Evolutionary conservation across 257 asterid species (phyloP).

Genomic region (Solanum ossicruentum): DNA sequence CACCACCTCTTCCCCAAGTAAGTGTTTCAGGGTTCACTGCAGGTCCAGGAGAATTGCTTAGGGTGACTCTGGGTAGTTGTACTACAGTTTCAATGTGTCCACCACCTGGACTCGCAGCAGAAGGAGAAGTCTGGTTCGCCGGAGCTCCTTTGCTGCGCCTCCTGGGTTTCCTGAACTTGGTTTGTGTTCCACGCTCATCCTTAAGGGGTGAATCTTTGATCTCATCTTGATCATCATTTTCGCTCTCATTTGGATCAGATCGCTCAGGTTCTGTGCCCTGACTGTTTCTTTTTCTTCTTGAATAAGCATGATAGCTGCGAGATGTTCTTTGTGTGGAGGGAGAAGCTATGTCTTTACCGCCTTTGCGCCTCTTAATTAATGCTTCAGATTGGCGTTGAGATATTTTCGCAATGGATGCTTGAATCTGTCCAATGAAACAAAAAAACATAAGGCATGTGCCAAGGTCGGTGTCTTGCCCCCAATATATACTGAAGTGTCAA

Average conservation of each 20-base stretch:
- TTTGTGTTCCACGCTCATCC: conserved; percentile 14
- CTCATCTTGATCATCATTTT: conserved; percentile 13
- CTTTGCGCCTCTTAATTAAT: conserved; percentile 18
- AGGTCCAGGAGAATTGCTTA: background rate
- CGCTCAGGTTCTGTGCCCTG: conserved; percentile 4
- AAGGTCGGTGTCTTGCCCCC: background rate
- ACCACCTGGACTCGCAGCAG: conserved; percentile 6
- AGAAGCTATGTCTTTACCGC: conserved; percentile 8
- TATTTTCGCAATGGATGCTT: conserved; percentile 27
- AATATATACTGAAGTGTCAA: background rate
- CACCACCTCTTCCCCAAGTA: conserved; percentile 31
- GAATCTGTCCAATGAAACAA: conserved; percentile 17
- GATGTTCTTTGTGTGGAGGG: conserved; percentile 1
- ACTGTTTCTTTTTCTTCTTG: conserved; percentile 18
- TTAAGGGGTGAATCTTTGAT: conserved; percentile 7
- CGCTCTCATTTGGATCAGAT: conserved; percentile 13
- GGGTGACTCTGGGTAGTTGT: conserved; percentile 1
- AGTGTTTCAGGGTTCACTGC: conserved; percentile 8
- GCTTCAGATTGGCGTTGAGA: conserved; percentile 29
- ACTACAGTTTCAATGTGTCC: conserved; percentile 6
- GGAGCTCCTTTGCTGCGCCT: conserved; percentile 4
- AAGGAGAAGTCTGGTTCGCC: background rate
- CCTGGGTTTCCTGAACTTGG: conserved; percentile 11
- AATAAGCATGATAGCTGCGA: conserved; percentile 5
- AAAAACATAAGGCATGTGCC: background rate